A percentile compares a stretch with the other conserved stretches of the same genome.
Conservation (phyloP, 2,329 filamentous ascomycete species). For the Penicillium sp. region DNA sequence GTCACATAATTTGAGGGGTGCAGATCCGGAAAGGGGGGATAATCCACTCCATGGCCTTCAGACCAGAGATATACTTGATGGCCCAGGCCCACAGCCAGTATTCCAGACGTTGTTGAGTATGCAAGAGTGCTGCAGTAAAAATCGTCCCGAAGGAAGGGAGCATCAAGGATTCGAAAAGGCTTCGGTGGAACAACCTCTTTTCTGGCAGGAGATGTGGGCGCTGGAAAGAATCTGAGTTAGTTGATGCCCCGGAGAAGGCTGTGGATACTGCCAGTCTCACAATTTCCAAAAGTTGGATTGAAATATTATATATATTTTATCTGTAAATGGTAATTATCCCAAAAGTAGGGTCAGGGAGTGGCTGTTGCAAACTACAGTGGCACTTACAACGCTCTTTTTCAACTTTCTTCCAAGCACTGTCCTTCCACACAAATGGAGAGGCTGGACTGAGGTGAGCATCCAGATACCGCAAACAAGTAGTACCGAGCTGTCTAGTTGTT, state of each 20-base stretch:
- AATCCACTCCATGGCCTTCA: slow-evolving; percentile 65
- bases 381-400: slow-evolving; percentile 36
- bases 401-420: slow-evolving; percentile 39
- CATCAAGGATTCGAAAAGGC: slow-evolving; percentile 86
- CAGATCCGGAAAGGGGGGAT: slow-evolving; percentile 55
- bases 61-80: slow-evolving; percentile 86
- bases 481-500: slow-evolving; percentile 63
- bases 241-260: background rate
- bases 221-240: slow-evolving; percentile 25
- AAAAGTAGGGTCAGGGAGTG: background rate
- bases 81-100: slow-evolving; percentile 79
- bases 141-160: slow-evolving; percentile 84
- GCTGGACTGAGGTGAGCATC: slow-evolving; percentile 25
- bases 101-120: slow-evolving; percentile 71
- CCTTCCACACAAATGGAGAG: slow-evolving; percentile 40
- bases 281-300: background rate
- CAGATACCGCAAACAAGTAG: slow-evolving; percentile 43
- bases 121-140: slow-evolving; percentile 92
- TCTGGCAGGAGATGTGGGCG: slow-evolving; percentile 19
- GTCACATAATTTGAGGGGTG: slow-evolving; percentile 62
- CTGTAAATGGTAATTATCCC: slow-evolving; percentile 4
- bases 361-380: background rate
- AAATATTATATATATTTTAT: slow-evolving; percentile 6
- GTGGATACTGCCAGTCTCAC: background rate
- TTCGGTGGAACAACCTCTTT: slow-evolving; percentile 60